phyloP scores from a whole-genome alignment of 176 grass and related monocot genomes.

The Avena eriantha region DNA sequence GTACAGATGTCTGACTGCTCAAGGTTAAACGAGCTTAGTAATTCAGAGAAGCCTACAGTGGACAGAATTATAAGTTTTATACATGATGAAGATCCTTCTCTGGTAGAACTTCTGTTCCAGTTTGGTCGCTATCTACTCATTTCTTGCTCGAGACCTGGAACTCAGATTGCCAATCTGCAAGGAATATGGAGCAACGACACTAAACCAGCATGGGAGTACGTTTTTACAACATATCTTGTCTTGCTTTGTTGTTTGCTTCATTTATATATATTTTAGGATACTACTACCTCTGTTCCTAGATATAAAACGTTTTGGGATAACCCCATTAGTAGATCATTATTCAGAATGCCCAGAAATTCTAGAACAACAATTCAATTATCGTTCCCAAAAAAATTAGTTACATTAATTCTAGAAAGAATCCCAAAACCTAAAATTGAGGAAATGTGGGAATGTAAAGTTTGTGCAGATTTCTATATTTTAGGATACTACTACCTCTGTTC shows the following conservation, averaged over 20 bases:
- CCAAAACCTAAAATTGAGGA: background rate
- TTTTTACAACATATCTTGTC: slow-evolving; percentile 42
- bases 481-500: background rate
- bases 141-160: slow-evolving; percentile 87
- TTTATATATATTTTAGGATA: slow-evolving; percentile 28
- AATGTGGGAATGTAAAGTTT: background rate
- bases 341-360: slow-evolving; percentile 11
- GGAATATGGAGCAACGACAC: slow-evolving; percentile 88
- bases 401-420: background rate
- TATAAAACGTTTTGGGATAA: background rate
- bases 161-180: slow-evolving; percentile 86
- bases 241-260: background rate
- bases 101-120: slow-evolving; percentile 90
- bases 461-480: background rate
- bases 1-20: slow-evolving; percentile 3
- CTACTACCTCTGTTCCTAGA: too few relatives aligned
- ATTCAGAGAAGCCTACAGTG: slow-evolving; percentile 56
- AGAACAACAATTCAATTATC: background rate
- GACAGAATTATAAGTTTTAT: slow-evolving; percentile 79
- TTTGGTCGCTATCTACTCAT: slow-evolving; percentile 94
- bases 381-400: background rate
- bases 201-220: slow-evolving; percentile 79
- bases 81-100: slow-evolving; percentile 82
- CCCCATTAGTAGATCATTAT: background rate
- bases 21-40: slow-evolving; percentile 18